Evolutionary conservation across 2,329 filamentous ascomycete genomes (phyloP), one percentile per base, ranked within the genome.

Genomic region (Emmonsiellopsis sp.): DNA sequence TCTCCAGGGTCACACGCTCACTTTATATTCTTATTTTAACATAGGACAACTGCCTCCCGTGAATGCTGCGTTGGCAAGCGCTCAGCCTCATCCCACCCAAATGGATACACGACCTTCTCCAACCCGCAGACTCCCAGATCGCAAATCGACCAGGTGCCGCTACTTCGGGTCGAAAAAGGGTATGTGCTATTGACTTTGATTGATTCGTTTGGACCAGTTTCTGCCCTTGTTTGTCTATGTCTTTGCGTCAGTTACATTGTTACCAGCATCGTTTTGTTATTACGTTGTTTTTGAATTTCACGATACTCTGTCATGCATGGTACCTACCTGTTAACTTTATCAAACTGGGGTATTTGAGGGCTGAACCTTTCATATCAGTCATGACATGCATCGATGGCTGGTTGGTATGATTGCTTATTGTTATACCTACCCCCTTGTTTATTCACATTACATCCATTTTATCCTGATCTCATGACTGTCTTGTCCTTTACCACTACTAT

Each of bases 81-180:
- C 63, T 58, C 60, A 61, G 58, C 59, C 64, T 59, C 65, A 61
- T 52, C 44, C 46, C 37, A 43, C 52, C 31, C 53, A 51, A n/a
- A 42, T 42, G 35, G 38, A 41, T 34, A 51, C 48, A 51, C 50
- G 40, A 42, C 44, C 52, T 38, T 32, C 46, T 26, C 50, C 53
- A 56, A 55, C 52, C 55, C 56, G 55, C 55, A 50, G 53, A 52
- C 56, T 53, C 49, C 32, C 50, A 35, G 42, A 51, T 50, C 57
- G 52, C 54, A 59, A 53, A 50, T 54, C 49, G 52, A 54, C 53
- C 51, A 59, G 62, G 52, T 72, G 71, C 63, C 67, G 69, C 52
- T 70, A 67, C 67, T 71, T 67, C 60, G 64, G 60, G 47, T 65
- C 66, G 58, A 68, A 66, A 55, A 66, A 65, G 60, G 71, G 72